Evolutionary conservation across 164 flowering plant species (phyloP).

Genomic region (Aristolochia fimbriata): DNA sequence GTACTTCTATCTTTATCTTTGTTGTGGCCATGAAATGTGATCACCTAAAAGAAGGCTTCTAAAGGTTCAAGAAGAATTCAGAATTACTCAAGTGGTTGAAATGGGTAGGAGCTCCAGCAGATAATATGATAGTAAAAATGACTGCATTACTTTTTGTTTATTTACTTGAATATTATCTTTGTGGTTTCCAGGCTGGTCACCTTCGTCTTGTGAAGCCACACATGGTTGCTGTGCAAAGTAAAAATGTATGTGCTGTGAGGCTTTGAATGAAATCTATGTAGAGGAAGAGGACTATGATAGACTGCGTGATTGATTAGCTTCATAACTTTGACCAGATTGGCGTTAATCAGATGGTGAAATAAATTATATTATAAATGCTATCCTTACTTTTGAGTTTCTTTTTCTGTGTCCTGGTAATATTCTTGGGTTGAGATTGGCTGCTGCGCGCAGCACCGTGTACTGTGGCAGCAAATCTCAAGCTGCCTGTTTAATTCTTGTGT

Average conservation of each 20-base stretch:
- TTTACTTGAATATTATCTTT: constrained; percentile 4
- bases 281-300: constrained; percentile 96
- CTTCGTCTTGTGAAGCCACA: constrained; percentile 93
- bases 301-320: constrained; percentile 85
- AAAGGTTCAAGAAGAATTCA: too few relatives aligned
- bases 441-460: too few relatives aligned
- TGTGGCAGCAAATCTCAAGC: too few relatives aligned
- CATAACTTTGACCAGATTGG: constrained; percentile 97
- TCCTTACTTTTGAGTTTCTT: neutral
- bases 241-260: constrained; percentile 90
- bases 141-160: too few relatives aligned
- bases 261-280: constrained; percentile 79
- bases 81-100: too few relatives aligned
- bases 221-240: constrained; percentile 98
- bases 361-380: neutral
- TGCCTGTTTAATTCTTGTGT: too few relatives aligned
- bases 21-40: neutral
- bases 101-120: neutral
- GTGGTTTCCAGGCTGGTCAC: constrained; percentile 69
- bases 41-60: too few relatives aligned
- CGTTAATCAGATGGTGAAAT: constrained; percentile 86
- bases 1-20: too few relatives aligned
- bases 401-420: neutral
- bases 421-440: too few relatives aligned
- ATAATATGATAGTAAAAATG: too few relatives aligned